These are phyloP conservation scores for Zea luxurians DNA, from an alignment of 176 grass and related monocot genomes.

Conservation along the genomic window DNA sequence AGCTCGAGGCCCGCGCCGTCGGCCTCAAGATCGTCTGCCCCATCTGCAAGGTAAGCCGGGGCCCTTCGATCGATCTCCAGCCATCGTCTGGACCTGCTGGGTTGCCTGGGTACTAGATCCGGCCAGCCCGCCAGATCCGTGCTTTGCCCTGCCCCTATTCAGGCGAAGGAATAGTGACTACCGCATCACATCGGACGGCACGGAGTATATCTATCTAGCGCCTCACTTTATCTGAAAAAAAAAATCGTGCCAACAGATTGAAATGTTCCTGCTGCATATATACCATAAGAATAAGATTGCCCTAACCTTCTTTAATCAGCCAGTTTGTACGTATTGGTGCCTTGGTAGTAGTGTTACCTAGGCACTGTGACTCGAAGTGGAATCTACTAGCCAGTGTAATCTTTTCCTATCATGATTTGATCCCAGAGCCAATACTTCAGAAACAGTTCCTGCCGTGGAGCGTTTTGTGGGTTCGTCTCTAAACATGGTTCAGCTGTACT, in stretches of 20 bases:
- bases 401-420: not conserved
- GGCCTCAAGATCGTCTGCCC: constrained; percentile 94
- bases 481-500: not conserved
- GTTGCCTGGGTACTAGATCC: not conserved
- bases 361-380: not conserved
- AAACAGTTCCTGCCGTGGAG: not conserved
- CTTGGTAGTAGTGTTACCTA: not conserved
- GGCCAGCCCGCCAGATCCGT: not conserved
- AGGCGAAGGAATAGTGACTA: not conserved
- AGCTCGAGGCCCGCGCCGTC: constrained; percentile 83
- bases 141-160: not conserved
- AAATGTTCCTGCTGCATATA: not conserved
- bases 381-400: not conserved
- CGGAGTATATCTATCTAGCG: not conserved
- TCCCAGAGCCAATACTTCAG: not conserved
- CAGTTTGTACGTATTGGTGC: not conserved
- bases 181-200: not conserved
- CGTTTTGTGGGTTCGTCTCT: not conserved
- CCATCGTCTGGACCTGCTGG: not conserved
- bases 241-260: not conserved
- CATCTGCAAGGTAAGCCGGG: constrained; percentile 74
- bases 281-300: no score
- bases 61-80: not conserved
- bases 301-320: not conserved
- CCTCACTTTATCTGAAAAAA: not conserved